Percentiles rank a stretch among this genome's conserved stretches.
These are phyloP conservation scores for Candida berthetii DNA, from an alignment of 805 yeast genomes.

Conservation along the genomic window DNA sequence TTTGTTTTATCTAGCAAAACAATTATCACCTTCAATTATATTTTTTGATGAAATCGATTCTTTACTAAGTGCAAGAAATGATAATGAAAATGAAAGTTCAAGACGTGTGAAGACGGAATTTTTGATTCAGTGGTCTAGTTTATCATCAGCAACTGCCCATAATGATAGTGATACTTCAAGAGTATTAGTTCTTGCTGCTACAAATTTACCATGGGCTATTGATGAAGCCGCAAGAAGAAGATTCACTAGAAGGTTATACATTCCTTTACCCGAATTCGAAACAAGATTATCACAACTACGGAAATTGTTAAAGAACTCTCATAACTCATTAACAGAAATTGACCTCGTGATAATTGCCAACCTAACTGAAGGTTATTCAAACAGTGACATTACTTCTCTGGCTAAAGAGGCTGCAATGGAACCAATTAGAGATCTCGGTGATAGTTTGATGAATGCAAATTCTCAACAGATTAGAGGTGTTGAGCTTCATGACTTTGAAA, in stretches of 20 bases:
- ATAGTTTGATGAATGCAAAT: slow-evolving; percentile 60
- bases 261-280: slow-evolving; percentile 86
- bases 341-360: slow-evolving; percentile 58
- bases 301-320: slow-evolving; percentile 65
- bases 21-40: slow-evolving; percentile 86
- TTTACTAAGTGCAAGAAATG: slow-evolving; percentile 67
- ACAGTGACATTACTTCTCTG: slow-evolving; percentile 86
- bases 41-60: slow-evolving; percentile 97
- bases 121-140: slow-evolving; percentile 89
- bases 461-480: slow-evolving; percentile 78
- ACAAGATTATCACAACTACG: slow-evolving; percentile 69
- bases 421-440: slow-evolving; percentile 86
- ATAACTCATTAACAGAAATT: slow-evolving; percentile 55
- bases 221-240: slow-evolving; percentile 96
- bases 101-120: slow-evolving; percentile 91
- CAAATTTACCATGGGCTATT: slow-evolving; percentile 94
- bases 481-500: slow-evolving; percentile 62
- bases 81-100: slow-evolving; percentile 78
- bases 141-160: slow-evolving; percentile 79
- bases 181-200: slow-evolving; percentile 89
- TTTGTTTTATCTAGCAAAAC: slow-evolving; percentile 75
- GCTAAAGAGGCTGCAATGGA: slow-evolving; percentile 99
- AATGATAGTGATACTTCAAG: slow-evolving; percentile 41
- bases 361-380: slow-evolving; percentile 81
- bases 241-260: slow-evolving; percentile 86